Evolutionary conservation across 179 eudicot species (phyloP), one percentile per base, ranked within the genome.

Genomic region (Silene coronaria): DNA sequence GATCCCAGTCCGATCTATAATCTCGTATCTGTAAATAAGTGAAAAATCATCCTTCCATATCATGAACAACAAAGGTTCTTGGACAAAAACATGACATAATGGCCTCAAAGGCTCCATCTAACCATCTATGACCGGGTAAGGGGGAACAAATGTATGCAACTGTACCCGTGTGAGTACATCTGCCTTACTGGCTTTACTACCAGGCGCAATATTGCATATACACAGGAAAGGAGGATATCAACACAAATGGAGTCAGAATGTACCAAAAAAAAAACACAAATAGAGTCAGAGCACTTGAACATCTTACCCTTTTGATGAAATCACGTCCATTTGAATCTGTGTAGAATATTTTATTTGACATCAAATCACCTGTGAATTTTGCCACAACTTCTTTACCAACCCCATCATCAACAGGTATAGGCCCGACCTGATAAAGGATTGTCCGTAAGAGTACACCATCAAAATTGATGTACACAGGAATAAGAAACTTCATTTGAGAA

Each of bases 321-420:
- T 96, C 99, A 70, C 99, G 97, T 27, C 99, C 99, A 79, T 85
- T 93, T 27, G 99, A 93, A 87, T 96, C 99, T 1, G 99, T 91
- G 70, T 91, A 96, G 84, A 96, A 96, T 72, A 84, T 89, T 78
- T 84, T 89, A 71, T 91, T 87, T 81, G 85, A 91, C 78, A 81
- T 80, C 73, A 91, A 74, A 27, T 77, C 76, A 9, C 93, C 86
- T 64, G 90, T 83, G 71, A 95, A 74, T 84, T 89, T 82, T 67
- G 96, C 84, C 72, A 88, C 90, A 79, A 96, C 80, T 84, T 96
- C 99, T 85, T 93, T 96, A 32, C 99, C 99, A 84, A 89, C 66
- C 74, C 88, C 85, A 83, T 96, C 96, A 84, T 91, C 87, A 82
- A 88, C 74, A 51, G 99, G 97, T 79, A 96, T 89, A 67, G 99